Evolutionary conservation across 805 yeast species (phyloP).

Genomic region (Candida sithepensis): DNA sequence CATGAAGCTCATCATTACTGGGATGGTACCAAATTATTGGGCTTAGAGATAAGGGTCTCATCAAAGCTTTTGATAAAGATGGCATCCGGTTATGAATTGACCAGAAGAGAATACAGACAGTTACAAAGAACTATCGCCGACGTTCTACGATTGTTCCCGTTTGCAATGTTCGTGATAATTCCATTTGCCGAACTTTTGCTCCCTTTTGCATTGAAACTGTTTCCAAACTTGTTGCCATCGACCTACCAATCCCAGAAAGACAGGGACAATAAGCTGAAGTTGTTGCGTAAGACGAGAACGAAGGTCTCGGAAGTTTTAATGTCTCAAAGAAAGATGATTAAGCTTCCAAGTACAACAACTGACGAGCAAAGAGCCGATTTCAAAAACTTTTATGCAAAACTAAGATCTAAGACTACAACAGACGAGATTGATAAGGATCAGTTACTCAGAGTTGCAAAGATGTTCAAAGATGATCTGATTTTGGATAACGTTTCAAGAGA

Average conservation of each 20-base stretch:
- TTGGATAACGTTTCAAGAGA: slow-evolving; percentile 90
- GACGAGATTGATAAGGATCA: slow-evolving; percentile 60
- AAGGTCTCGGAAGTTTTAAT: slow-evolving; percentile 60
- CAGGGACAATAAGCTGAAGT: slow-evolving; percentile 50
- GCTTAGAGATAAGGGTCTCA: slow-evolving; percentile 82
- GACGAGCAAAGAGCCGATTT: slow-evolving; percentile 74
- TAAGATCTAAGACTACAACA: slow-evolving; percentile 52
- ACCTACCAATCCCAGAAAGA: slow-evolving; percentile 71
- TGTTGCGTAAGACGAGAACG: slow-evolving; percentile 55
- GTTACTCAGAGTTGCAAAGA: slow-evolving; percentile 72
- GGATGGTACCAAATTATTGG: slow-evolving; percentile 90
- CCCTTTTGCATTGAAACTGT: slow-evolving; percentile 82
- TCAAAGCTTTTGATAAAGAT: slow-evolving; percentile 75
- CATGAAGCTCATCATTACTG: slow-evolving; percentile 89
- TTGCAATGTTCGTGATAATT: slow-evolving; percentile 79
- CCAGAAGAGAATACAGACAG: slow-evolving; percentile 87
- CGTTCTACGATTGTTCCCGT: slow-evolving; percentile 83
- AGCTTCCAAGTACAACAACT: slow-evolving; percentile 58
- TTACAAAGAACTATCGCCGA: slow-evolving; percentile 83
- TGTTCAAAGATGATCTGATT: slow-evolving; percentile 91
- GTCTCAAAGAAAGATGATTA: slow-evolving; percentile 70
- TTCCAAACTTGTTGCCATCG: slow-evolving; percentile 91
- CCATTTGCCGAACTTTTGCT: slow-evolving; percentile 94
- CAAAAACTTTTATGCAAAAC: slow-evolving; percentile 67
- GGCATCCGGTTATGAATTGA: slow-evolving; percentile 85